Percentiles rank a stretch among this genome's conserved stretches.
Evolutionary conservation across 129 eudicot species (phyloP).

Genomic region (Helichrysum umbraculigerum): DNA sequence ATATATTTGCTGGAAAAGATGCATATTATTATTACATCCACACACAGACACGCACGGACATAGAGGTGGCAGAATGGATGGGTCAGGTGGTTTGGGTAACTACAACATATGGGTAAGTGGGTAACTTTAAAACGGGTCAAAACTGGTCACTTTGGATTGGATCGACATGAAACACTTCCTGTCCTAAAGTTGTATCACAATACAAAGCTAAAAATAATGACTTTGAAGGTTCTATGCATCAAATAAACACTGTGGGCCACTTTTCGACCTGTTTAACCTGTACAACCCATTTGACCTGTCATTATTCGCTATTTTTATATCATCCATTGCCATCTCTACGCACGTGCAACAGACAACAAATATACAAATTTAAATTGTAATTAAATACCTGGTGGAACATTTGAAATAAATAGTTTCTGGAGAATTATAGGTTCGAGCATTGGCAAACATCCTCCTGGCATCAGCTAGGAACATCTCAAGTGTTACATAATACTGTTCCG

Average conservation of each 20-base stretch:
- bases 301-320: neutral
- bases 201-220: neutral
- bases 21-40: neutral
- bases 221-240: neutral
- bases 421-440: conserved; percentile 90
- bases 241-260: neutral
- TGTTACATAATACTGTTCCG: conserved; percentile 86
- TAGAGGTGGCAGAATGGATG: neutral
- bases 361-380: neutral
- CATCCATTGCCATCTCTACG: neutral
- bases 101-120: too few relatives aligned
- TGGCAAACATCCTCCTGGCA: conserved; percentile 87
- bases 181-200: neutral
- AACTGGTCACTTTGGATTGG: too few relatives aligned
- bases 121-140: too few relatives aligned
- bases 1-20: neutral
- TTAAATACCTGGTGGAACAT: conserved; percentile 80
- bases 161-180: neutral
- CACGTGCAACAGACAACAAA: neutral
- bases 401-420: conserved; percentile 89
- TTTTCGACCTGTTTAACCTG: neutral
- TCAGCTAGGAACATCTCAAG: conserved; percentile 95
- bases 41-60: neutral
- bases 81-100: neutral
- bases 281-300: neutral